Conservation (phyloP, 2,329 filamentous ascomycete species). For the Diaporthe sp. region DNA sequence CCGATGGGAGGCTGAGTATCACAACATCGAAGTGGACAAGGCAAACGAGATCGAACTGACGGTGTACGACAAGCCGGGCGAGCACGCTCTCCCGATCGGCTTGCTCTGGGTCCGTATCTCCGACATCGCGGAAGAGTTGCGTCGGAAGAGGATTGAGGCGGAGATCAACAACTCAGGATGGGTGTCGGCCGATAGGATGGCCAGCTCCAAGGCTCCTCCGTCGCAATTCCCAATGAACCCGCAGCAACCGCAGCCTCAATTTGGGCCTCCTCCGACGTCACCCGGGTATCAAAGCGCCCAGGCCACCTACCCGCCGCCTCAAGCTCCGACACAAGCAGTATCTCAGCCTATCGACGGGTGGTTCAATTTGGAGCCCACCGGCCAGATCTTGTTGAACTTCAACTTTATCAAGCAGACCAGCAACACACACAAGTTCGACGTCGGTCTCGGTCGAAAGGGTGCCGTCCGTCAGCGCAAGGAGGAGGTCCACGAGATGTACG, state of each 20-base stretch:
- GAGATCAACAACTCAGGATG: constrained; percentile 95
- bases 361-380: constrained; percentile 97
- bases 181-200: constrained; percentile 98
- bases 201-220: constrained; percentile 64
- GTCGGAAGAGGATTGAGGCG: constrained; percentile 95
- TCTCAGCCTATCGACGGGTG: constrained; percentile 86
- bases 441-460: constrained; percentile 93
- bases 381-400: constrained; percentile 90
- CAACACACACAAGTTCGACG: constrained; percentile 85
- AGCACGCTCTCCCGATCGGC: constrained; percentile 92
- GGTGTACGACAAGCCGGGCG: constrained; percentile 94
- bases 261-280: constrained; percentile 60
- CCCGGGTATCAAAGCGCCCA: constrained; percentile 52
- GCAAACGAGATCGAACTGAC: constrained; percentile 98
- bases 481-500: constrained; percentile 98
- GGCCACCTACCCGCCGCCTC: constrained; percentile 48
- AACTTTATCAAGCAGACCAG: constrained; percentile 93
- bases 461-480: constrained; percentile 98
- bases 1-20: constrained; percentile 91
- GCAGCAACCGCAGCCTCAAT: constrained; percentile 55
- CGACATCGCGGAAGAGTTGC: constrained; percentile 97
- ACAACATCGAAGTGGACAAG: constrained; percentile 96
- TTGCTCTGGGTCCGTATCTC: constrained; percentile 97
- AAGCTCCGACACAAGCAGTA: constrained; percentile 64
- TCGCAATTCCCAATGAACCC: constrained; percentile 73